phyloP scores from a whole-genome alignment of 768 basidiomycete species.

The Rhodocollybia butyracea region DNA sequence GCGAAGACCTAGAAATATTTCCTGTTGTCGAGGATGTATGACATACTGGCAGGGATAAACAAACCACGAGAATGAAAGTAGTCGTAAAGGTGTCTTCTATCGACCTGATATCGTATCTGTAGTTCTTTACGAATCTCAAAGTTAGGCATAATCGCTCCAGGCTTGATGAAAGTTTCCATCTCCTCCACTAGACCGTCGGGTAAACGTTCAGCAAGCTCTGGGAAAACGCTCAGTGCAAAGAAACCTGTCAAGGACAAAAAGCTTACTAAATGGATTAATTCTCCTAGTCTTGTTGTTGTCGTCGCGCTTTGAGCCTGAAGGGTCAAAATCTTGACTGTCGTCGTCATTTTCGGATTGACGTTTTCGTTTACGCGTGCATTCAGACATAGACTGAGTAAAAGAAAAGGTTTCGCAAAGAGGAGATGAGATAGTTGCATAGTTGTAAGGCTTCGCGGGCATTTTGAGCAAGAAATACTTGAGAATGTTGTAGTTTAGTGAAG shows the following conservation, averaged over 20 bases:
- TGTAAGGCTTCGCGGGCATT: constrained; percentile 2
- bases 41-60: constrained; percentile 13
- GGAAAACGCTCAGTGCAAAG: not conserved
- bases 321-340: constrained; percentile 3
- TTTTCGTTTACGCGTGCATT: constrained; percentile 8
- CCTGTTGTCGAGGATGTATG: constrained; percentile 3
- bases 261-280: constrained; percentile 4
- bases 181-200: constrained; percentile 36
- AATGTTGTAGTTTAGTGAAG: not conserved
- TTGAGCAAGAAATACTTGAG: constrained; percentile 2
- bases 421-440: not conserved
- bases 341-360: constrained; percentile 5
- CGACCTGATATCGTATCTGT: constrained; percentile 66
- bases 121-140: constrained; percentile 68
- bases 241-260: not conserved
- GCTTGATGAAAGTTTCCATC: constrained; percentile 66
- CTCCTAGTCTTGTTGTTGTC: constrained; percentile 5
- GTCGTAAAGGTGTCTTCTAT: constrained; percentile 74
- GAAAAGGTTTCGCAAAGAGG: constrained; percentile 1
- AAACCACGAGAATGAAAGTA: constrained; percentile 63
- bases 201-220: constrained; percentile 8
- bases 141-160: constrained; percentile 76
- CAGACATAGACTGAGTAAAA: constrained; percentile 5
- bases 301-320: not conserved
- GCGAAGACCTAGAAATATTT: constrained; percentile 16